These are phyloP conservation scores for Colletotrichum destructivum DNA, from an alignment of 2,329 filamentous ascomycete genomes.

Conservation along the genomic window DNA sequence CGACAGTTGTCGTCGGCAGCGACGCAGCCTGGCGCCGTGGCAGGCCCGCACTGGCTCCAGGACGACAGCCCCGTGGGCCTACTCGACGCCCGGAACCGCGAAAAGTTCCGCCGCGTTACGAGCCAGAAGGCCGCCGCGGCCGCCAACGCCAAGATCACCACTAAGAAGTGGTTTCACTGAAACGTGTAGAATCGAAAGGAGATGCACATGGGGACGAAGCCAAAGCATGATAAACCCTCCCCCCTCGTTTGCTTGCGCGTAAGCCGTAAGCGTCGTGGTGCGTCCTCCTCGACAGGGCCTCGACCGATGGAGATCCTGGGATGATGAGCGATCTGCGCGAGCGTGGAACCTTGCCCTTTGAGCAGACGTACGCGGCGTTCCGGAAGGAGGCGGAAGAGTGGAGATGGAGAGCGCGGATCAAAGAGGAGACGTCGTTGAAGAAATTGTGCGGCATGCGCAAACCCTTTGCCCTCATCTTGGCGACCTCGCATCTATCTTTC, in stretches of 20 bases:
- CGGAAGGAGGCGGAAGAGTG: constrained; percentile 1
- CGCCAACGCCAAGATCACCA: constrained; percentile 64
- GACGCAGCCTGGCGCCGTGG: constrained; percentile 30
- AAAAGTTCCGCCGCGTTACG: constrained; percentile 68
- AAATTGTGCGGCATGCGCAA: neutral
- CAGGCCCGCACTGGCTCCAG: constrained; percentile 59
- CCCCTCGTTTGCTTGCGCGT: neutral
- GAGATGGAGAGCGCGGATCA: neutral
- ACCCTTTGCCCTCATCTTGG: neutral
- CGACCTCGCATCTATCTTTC: neutral
- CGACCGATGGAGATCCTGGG: neutral
- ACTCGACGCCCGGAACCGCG: constrained; percentile 68
- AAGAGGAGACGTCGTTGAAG: neutral
- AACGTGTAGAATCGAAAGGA: neutral
- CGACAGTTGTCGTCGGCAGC: neutral
- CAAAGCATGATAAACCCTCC: neutral
- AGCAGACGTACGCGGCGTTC: constrained; percentile 7
- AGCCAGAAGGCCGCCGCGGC: constrained; percentile 44
- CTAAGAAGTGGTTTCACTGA: constrained; percentile 44
- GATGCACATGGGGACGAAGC: neutral
- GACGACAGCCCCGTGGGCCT: constrained; percentile 66
- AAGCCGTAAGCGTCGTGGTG: neutral
- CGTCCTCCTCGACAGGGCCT: neutral
- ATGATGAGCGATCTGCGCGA: neutral
- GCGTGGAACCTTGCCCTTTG: constrained; percentile 1